phyloP scores from a whole-genome alignment of 352 stramenopile species.

The Phytopythium litorale region DNA sequence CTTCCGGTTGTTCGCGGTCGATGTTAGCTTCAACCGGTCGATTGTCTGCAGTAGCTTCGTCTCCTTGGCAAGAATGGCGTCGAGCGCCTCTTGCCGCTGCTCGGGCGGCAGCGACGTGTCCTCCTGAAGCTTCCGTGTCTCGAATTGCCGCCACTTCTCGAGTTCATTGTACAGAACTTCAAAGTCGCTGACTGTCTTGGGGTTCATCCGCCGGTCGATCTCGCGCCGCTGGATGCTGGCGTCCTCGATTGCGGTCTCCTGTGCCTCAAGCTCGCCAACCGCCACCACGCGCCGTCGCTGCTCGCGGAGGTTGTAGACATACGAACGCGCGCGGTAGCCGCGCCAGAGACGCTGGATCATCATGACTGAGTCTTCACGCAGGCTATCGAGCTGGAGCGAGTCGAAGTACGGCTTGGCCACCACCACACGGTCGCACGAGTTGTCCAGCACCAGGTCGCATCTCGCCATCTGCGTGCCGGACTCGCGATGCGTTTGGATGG shows the following conservation, averaged over 20 bases:
- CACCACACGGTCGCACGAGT: constrained; percentile 54
- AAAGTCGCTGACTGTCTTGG: constrained; percentile 78
- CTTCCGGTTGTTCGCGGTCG: constrained; percentile 71
- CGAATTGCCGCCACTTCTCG: constrained; percentile 87
- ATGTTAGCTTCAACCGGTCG: constrained; percentile 83
- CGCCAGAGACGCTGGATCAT: constrained; percentile 89
- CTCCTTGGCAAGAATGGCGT: constrained; percentile 71
- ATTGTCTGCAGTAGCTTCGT: constrained; percentile 88
- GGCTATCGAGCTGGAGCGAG: constrained; percentile 81
- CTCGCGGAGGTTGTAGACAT: constrained; percentile 43
- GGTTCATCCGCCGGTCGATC: constrained; percentile 88
- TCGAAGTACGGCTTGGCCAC: constrained; percentile 84
- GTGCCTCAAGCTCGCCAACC: constrained; percentile 34
- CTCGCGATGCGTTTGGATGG: constrained; percentile 85
- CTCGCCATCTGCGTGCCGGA: constrained; percentile 89
- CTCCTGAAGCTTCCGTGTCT: constrained; percentile 73
- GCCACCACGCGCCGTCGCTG: constrained; percentile 25
- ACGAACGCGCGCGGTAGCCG: constrained; percentile 60
- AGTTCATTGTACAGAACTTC: constrained; percentile 94
- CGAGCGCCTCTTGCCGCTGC: constrained; percentile 39
- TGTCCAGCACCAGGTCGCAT: constrained; percentile 68
- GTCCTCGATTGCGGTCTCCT: constrained; percentile 49
- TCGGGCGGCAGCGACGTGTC: constrained; percentile 23
- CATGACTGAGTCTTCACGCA: constrained; percentile 70
- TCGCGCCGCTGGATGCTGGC: constrained; percentile 56